Evolutionary conservation across 768 basidiomycete genomes (phyloP), one percentile per base, ranked within the genome.

Genomic region (Clavulina sp.): DNA sequence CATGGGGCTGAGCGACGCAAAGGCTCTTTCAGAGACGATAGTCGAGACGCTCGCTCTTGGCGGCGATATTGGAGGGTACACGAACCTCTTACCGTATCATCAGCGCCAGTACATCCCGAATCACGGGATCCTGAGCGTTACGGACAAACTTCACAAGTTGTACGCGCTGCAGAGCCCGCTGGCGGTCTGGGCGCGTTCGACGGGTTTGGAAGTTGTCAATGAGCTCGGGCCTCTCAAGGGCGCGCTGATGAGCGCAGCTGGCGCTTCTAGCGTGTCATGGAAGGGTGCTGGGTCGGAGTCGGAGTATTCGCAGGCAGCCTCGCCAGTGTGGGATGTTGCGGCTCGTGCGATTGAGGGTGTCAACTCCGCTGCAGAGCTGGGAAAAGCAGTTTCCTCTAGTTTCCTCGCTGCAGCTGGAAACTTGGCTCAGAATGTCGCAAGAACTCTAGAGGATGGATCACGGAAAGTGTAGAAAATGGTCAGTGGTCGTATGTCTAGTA

Each of bases 81-180:
- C 81, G 0, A 72, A 81, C 2, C 73, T 96, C 13, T 63, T 75
- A 0, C 76, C 79, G 0, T 97, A 95, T 62, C 72, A 84, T 0
- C 77, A 78, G 49, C 78, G 81, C 55, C 73, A 92, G 41, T 97
- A 95, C 63, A 68, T 85, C 46, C 73, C 72, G 54, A 97, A 97
- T 64, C 91, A 96, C 66, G 75, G 76, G 44, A 63, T 92, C 41
- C 78, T 97, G 71, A 75, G 79, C 16, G 77, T 79, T 1, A 74
- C 84, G 47, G 92, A 99, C 67, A 91, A 91, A 60, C 71, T 97
- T 32, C 84, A 92, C 66, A 86, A 86, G 59, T 60, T 97, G 18
- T 97, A 92, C 62, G 68, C 79, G 1, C 74, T 74, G 3, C 76
- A 80, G 40, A 66, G 68, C 31, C 73, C 70, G 24, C 78, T 81